Percentiles rank a stretch among this genome's conserved stretches.
phyloP scores from a whole-genome alignment of 2,329 filamentous ascomycete genomes.

The Verticillium nonalfalfae region DNA sequence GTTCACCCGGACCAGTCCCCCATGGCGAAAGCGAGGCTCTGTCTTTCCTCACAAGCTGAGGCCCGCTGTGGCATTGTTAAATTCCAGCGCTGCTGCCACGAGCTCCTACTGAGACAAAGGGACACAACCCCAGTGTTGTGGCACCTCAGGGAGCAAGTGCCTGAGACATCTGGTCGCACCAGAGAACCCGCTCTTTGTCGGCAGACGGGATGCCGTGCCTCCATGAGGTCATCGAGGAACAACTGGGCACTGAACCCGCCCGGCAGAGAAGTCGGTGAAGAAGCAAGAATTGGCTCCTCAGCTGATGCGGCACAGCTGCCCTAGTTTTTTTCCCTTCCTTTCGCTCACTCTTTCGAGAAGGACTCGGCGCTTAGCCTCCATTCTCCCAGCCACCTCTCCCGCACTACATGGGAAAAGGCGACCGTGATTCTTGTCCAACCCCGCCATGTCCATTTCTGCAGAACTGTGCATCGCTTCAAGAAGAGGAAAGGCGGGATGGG shows the following conservation, averaged over 20 bases:
- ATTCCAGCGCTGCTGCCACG: background rate
- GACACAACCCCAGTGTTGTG: background rate
- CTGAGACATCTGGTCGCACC: background rate
- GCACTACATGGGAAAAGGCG: background rate
- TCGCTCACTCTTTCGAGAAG: background rate
- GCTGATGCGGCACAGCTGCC: background rate
- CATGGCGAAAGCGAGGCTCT: background rate
- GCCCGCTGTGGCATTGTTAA: background rate
- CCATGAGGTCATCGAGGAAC: conserved; percentile 8
- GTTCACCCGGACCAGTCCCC: background rate
- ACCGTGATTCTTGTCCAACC: background rate
- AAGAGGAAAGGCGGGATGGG: background rate
- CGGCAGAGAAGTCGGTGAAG: conserved; percentile 12
- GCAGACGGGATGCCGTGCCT: background rate
- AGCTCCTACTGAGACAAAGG: background rate
- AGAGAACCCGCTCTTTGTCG: background rate
- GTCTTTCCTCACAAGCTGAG: background rate
- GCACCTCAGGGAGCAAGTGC: background rate
- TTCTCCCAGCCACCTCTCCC: background rate
- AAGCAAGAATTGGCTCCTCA: conserved; percentile 1
- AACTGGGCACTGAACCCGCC: conserved; percentile 1
- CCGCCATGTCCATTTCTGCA: conserved; percentile 5
- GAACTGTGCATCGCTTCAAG: background rate
- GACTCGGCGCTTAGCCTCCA: background rate
- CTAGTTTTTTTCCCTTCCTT: no score